A percentile compares a stretch with the other conserved stretches of the same genome.
Conservation (phyloP, 768 basidiomycete genomes). For the Collybia sp. region DNA sequence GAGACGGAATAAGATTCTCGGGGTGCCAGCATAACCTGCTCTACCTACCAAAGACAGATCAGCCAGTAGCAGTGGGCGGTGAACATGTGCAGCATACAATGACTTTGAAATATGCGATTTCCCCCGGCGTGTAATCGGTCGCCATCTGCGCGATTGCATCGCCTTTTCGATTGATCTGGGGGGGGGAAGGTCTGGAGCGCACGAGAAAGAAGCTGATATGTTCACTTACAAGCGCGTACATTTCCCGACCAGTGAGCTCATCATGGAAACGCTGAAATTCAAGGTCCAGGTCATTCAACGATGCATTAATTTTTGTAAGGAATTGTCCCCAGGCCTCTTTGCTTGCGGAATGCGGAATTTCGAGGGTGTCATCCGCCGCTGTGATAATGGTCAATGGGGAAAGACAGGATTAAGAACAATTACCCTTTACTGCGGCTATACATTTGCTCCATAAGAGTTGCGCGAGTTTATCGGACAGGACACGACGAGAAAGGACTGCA, state of each 20-base stretch:
- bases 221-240: constrained; percentile 63
- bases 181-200: background rate
- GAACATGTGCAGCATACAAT: constrained; percentile 46
- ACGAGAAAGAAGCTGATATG: background rate
- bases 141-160: constrained; percentile 84
- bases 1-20: constrained; percentile 71
- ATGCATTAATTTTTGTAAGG: constrained; percentile 51
- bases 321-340: constrained; percentile 57
- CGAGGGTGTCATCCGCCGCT: constrained; percentile 53
- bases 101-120: constrained; percentile 83
- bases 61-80: background rate
- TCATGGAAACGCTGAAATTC: constrained; percentile 64
- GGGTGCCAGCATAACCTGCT: constrained; percentile 83
- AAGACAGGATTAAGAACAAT: constrained; percentile 5
- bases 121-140: constrained; percentile 72
- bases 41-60: constrained; percentile 47
- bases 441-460: constrained; percentile 65
- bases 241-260: constrained; percentile 57
- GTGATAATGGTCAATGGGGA: constrained; percentile 3
- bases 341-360: constrained; percentile 34
- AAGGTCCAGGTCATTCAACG: constrained; percentile 66
- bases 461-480: constrained; percentile 62
- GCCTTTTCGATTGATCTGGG: constrained; percentile 73
- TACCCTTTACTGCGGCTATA: constrained; percentile 65
- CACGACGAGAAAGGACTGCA: constrained; percentile 65